Evolutionary conservation across 495 filamentous ascomycete genomes (phyloP).

Genomic region (Tuber melanosporum): DNA sequence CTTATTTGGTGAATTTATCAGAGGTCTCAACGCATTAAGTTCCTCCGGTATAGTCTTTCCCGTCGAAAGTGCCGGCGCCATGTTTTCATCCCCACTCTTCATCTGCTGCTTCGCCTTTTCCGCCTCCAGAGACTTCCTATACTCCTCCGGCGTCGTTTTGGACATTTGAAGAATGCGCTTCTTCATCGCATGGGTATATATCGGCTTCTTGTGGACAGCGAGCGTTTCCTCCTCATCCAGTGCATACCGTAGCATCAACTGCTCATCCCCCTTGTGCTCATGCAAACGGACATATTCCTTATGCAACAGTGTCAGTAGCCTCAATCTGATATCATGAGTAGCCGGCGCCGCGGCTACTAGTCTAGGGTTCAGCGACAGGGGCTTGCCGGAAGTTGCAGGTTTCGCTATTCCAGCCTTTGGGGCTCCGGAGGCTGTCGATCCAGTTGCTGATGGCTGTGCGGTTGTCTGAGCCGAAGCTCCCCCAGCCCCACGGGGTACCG

Average conservation of each 20-base stretch:
- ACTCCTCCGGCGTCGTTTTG: conserved; percentile 62
- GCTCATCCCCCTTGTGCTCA: conserved; percentile 52
- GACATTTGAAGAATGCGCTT: conserved; percentile 66
- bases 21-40: conserved; percentile 52
- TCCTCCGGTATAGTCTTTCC: conserved; percentile 64
- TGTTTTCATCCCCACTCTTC: conserved; percentile 33
- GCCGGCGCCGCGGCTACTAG: conserved; percentile 66
- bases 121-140: conserved; percentile 50
- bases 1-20: conserved; percentile 55
- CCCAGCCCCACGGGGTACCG: neutral
- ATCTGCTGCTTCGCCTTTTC: conserved; percentile 36
- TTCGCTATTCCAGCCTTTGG: conserved; percentile 23
- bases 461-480: neutral
- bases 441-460: neutral
- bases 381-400: conserved; percentile 42
- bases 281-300: conserved; percentile 68
- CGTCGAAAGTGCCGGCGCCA: conserved; percentile 49
- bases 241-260: conserved; percentile 68
- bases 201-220: conserved; percentile 56
- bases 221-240: conserved; percentile 78
- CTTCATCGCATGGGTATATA: conserved; percentile 79
- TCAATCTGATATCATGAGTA: conserved; percentile 58
- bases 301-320: conserved; percentile 67
- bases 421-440: conserved; percentile 2
- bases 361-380: conserved; percentile 66